Evolutionary conservation across 1,284 basidiomycete genomes (phyloP).

Genomic region (Sphagnurus paluster): DNA sequence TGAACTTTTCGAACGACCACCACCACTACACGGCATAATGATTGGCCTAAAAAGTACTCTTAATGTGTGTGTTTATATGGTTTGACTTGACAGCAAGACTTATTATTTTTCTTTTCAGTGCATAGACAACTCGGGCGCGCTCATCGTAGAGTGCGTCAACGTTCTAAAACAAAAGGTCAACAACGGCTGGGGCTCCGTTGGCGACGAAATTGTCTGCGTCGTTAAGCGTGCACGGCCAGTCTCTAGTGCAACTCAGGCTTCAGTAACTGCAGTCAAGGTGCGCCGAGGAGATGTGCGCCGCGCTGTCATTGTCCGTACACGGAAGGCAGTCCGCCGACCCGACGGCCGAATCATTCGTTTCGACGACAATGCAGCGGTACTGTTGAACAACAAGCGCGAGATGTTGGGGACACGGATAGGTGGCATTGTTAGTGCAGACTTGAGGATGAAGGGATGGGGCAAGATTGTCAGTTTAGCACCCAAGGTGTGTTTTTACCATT

Average conservation of each 20-base stretch:
- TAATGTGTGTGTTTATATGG: conserved; percentile 53
- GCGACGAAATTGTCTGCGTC: conserved; percentile 97
- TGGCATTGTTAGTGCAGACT: conserved; percentile 89
- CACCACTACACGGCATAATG: conserved; percentile 47
- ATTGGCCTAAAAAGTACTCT: conserved; percentile 92
- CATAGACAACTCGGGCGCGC: conserved; percentile 98
- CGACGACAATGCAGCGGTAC: conserved; percentile 97
- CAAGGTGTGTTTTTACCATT: conserved; percentile 58
- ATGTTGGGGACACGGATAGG: conserved; percentile 95
- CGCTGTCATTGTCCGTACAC: conserved; percentile 93
- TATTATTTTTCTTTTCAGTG: conserved; percentile 50
- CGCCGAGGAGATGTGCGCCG: conserved; percentile 91
- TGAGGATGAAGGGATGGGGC: conserved; percentile 91
- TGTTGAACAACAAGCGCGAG: conserved; percentile 96
- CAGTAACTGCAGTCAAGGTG: conserved; percentile 78
- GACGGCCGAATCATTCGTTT: conserved; percentile 89
- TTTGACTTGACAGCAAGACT: conserved; percentile 1
- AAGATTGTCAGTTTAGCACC: conserved; percentile 93
- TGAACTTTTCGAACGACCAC: conserved; percentile 13
- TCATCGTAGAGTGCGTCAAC: conserved; percentile 96
- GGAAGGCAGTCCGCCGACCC: conserved; percentile 79
- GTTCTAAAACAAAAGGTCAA: conserved; percentile 95
- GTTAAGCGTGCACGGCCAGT: conserved; percentile 92
- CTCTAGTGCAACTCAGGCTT: conserved; percentile 56
- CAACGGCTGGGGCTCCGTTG: conserved; percentile 80